phyloP scores from a whole-genome alignment of 371 early-diverging fungal genomes.

The Apophysomyces variabilis region DNA sequence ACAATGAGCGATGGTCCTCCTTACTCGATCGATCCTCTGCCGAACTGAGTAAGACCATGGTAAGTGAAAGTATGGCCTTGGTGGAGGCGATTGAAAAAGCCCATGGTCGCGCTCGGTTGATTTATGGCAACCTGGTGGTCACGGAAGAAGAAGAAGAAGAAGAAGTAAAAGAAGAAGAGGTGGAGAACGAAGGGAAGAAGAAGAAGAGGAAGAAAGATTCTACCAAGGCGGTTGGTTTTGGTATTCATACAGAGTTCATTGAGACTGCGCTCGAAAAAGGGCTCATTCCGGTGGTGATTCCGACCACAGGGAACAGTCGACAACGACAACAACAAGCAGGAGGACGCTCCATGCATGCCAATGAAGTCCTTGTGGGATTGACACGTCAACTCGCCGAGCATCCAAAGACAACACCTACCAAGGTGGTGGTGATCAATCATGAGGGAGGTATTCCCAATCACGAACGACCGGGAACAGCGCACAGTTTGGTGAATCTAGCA shows the following conservation, averaged over 20 bases:
- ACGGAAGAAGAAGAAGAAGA: too few species aligned
- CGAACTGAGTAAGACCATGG: slow-evolving; percentile 49
- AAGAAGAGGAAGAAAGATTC: slow-evolving; percentile 15
- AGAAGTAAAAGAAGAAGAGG: too few species aligned
- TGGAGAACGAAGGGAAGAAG: too few species aligned
- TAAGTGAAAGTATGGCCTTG: slow-evolving; percentile 63
- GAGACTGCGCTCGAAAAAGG: slow-evolving; percentile 42
- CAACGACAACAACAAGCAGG: slow-evolving; percentile 3
- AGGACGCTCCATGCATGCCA: slow-evolving; percentile 9
- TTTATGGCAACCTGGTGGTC: slow-evolving; percentile 42
- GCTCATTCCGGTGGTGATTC: slow-evolving; percentile 49
- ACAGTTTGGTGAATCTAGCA: slow-evolving; percentile 51
- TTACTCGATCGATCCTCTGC: too few species aligned
- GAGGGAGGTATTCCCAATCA: slow-evolving; percentile 58
- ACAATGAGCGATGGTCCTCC: slow-evolving; percentile 53
- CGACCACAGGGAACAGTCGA: slow-evolving; percentile 21
- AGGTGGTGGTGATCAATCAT: slow-evolving; percentile 51
- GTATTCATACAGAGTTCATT: slow-evolving; percentile 43
- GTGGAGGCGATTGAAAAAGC: slow-evolving; percentile 76
- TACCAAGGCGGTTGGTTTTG: slow-evolving; percentile 16
- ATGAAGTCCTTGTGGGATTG: slow-evolving; percentile 37
- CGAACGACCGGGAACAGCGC: slow-evolving; percentile 48
- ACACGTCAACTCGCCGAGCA: slow-evolving; percentile 23
- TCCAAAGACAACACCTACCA: slow-evolving; percentile 20
- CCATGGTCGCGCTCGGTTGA: slow-evolving; percentile 77